These are phyloP conservation scores for Nigrospora sphaerica DNA, from an alignment of 2,329 filamentous ascomycete genomes.

Conservation along the genomic window DNA sequence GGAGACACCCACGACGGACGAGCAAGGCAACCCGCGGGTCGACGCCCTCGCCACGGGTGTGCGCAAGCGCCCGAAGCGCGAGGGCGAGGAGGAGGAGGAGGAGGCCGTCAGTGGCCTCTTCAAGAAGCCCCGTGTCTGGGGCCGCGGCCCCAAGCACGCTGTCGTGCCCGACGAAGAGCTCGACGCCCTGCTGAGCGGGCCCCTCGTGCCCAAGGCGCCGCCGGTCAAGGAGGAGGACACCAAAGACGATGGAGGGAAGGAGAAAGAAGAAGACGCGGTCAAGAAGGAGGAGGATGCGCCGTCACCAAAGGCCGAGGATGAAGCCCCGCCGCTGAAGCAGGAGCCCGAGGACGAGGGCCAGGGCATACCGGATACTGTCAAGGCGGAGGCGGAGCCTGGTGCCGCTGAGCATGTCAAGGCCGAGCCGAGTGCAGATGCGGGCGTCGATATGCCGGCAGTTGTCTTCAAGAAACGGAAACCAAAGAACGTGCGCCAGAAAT, in stretches of 20 bases:
- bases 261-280: slow-evolving; percentile 10
- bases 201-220: slow-evolving; percentile 16
- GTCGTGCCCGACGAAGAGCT: slow-evolving; percentile 48
- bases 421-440: slow-evolving; percentile 9
- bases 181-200: slow-evolving; percentile 49
- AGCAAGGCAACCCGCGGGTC: slow-evolving; percentile 32
- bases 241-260: slow-evolving; percentile 9
- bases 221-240: slow-evolving; percentile 19
- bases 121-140: slow-evolving; percentile 52
- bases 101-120: slow-evolving; percentile 51
- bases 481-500: slow-evolving; percentile 57
- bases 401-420: slow-evolving; percentile 9
- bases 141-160: slow-evolving; percentile 43
- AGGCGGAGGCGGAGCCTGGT: slow-evolving; percentile 20
- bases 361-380: slow-evolving; percentile 10
- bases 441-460: slow-evolving; percentile 34
- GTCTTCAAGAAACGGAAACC: slow-evolving; percentile 78
- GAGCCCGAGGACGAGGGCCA: slow-evolving; percentile 25
- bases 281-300: slow-evolving; percentile 16
- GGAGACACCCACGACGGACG: slow-evolving; percentile 29
- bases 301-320: background rate
- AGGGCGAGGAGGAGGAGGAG: slow-evolving; percentile 41
- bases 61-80: slow-evolving; percentile 42
- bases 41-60: slow-evolving; percentile 48
- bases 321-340: slow-evolving; percentile 29